phyloP scores from a whole-genome alignment of 2,329 filamentous ascomycete genomes.

The Penicillium oxalicum region DNA sequence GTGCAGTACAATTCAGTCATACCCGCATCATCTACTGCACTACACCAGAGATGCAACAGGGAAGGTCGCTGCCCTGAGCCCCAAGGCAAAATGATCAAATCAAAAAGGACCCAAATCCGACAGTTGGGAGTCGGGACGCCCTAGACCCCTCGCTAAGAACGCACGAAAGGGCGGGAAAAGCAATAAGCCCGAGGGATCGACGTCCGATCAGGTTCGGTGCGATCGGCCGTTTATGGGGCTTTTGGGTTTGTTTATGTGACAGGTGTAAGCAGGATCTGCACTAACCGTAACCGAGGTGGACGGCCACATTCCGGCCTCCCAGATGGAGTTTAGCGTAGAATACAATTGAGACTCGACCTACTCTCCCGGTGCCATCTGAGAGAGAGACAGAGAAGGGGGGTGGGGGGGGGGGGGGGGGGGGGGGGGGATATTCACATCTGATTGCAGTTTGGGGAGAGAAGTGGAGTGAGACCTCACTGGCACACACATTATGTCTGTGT shows the following conservation, averaged over 20 bases:
- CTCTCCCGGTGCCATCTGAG: background rate
- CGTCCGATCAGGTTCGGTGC: conserved; percentile 25
- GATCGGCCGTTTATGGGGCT: conserved; percentile 36
- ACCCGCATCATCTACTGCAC: no score
- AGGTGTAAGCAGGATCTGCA: conserved; percentile 27
- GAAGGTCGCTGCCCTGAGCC: background rate
- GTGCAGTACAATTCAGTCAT: no score
- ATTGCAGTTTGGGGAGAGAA: no score
- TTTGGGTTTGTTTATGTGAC: conserved; percentile 20
- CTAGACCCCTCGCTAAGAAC: background rate
- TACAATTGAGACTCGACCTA: no score
- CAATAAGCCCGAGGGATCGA: conserved; percentile 16
- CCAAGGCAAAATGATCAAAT: background rate
- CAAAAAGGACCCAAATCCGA: background rate
- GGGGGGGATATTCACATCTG: no score
- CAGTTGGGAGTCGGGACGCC: background rate
- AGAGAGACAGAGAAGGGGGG: no score
- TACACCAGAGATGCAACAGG: no score
- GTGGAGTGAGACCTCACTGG: no score
- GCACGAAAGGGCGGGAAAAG: background rate
- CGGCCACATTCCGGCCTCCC: conserved; percentile 23
- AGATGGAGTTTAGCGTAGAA: conserved; percentile 11
- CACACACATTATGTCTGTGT: no score
- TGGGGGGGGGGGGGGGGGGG: no score
- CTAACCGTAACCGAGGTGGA: conserved; percentile 22